phyloP scores from a whole-genome alignment of 2,329 filamentous ascomycete species.

The Cladobotryum protrusum region DNA sequence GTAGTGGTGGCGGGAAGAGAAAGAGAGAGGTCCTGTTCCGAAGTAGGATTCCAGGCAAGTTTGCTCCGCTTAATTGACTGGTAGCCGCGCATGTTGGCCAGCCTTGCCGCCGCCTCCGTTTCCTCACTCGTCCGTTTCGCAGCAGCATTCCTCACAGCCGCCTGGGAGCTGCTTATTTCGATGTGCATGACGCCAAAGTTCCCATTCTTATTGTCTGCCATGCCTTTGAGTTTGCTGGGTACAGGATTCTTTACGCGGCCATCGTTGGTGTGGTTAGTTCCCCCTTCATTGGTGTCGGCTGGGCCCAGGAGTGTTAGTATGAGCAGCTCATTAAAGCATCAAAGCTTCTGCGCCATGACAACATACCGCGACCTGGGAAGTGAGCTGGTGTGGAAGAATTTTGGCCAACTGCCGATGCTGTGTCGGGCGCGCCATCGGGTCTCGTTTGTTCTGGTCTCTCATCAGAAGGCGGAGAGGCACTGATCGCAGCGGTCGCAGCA shows the following conservation, averaged over 20 bases:
- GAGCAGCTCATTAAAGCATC: neutral
- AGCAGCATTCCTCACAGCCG: constrained; percentile 44
- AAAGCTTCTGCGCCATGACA: constrained; percentile 1
- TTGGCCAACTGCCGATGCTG: constrained; percentile 1
- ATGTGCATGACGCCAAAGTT: constrained; percentile 61
- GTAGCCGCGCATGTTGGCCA: constrained; percentile 49
- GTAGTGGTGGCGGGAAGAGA: neutral
- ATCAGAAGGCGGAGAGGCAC: constrained; percentile 5
- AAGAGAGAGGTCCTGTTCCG: constrained; percentile 1
- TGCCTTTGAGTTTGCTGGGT: constrained; percentile 56
- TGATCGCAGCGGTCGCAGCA: constrained; percentile 11
- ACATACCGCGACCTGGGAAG: constrained; percentile 11
- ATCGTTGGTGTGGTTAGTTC: constrained; percentile 18
- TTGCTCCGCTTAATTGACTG: constrained; percentile 41
- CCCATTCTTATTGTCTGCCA: constrained; percentile 49
- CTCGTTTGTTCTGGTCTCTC: constrained; percentile 1
- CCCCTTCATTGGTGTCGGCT: constrained; percentile 7
- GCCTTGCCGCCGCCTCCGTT: constrained; percentile 51
- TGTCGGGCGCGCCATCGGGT: constrained; percentile 6
- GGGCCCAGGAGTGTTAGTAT: constrained; percentile 6
- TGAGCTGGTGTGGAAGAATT: constrained; percentile 5
- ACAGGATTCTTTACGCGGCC: constrained; percentile 46
- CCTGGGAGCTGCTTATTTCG: constrained; percentile 41
- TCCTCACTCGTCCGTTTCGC: constrained; percentile 57
- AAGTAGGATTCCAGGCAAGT: constrained; percentile 23